Evolutionary conservation across 805 yeast species (phyloP).

Genomic region (Suhomyces sp.): DNA sequence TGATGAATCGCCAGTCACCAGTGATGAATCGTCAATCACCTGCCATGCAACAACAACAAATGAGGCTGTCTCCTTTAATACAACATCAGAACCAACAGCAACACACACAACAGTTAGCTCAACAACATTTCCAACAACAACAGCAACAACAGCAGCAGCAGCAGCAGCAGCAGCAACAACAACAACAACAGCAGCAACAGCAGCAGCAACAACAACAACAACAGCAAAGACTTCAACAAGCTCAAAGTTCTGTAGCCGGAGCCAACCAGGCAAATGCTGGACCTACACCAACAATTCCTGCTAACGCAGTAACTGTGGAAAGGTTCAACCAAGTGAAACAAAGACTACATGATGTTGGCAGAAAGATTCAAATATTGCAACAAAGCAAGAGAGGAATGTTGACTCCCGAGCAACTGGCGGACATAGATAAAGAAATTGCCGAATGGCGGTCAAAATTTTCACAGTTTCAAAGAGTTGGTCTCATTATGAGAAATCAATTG

Average conservation of each 20-base stretch:
- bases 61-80: too few species aligned
- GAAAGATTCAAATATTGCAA: constrained; percentile 51
- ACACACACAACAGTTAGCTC: neutral
- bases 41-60: constrained; percentile 5
- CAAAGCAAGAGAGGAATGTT: constrained; percentile 45
- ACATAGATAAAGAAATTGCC: constrained; percentile 49
- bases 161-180: constrained; percentile 8
- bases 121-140: neutral
- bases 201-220: constrained; percentile 9
- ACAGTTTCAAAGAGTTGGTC: constrained; percentile 51
- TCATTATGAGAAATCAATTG: constrained; percentile 44
- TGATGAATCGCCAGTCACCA: constrained; percentile 9
- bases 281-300: constrained; percentile 12
- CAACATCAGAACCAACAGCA: constrained; percentile 6
- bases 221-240: constrained; percentile 2
- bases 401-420: constrained; percentile 45
- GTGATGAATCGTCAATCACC: constrained; percentile 9
- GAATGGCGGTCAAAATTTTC: constrained; percentile 47
- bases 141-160: constrained; percentile 3
- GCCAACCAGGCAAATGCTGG: constrained; percentile 6
- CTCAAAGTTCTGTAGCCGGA: constrained; percentile 1
- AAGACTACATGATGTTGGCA: constrained; percentile 48
- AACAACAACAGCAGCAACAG: constrained; percentile 7
- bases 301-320: constrained; percentile 33
- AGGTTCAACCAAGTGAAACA: constrained; percentile 45